These are phyloP conservation scores for Lenzites betulinus DNA, from an alignment of 768 basidiomycete species.

Conservation along the genomic window DNA sequence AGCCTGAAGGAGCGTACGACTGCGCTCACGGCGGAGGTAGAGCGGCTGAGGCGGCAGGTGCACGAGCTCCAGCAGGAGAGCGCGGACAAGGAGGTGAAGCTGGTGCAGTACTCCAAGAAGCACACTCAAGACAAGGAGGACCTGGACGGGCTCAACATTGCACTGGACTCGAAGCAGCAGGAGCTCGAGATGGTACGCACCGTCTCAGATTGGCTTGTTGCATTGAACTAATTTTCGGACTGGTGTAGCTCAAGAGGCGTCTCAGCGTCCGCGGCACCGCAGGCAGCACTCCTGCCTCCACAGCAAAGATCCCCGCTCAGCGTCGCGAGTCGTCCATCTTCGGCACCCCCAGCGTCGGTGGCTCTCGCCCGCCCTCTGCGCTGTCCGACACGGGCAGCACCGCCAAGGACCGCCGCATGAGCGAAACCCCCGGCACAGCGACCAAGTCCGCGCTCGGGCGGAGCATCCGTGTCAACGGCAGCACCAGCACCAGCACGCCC, in stretches of 20 bases:
- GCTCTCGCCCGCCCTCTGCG: constrained; percentile 53
- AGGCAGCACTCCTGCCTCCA: constrained; percentile 55
- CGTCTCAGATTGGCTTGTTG: background rate
- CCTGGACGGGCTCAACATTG: constrained; percentile 82
- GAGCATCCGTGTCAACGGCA: constrained; percentile 50
- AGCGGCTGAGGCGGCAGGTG: constrained; percentile 59
- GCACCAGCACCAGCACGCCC: constrained; percentile 22
- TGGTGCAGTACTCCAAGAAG: constrained; percentile 71
- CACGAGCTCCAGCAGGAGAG: constrained; percentile 78
- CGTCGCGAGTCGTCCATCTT: constrained; percentile 63
- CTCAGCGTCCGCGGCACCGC: constrained; percentile 57
- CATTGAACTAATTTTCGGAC: background rate
- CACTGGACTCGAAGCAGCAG: constrained; percentile 92
- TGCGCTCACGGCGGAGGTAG: constrained; percentile 55
- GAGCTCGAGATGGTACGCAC: constrained; percentile 80
- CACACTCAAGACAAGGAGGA: constrained; percentile 74
- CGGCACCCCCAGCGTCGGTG: constrained; percentile 48
- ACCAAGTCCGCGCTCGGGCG: constrained; percentile 46
- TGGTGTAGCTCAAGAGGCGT: constrained; percentile 52
- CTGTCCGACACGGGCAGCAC: constrained; percentile 51
- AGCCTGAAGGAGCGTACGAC: constrained; percentile 51
- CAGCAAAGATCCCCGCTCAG: constrained; percentile 30
- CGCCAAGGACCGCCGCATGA: constrained; percentile 39
- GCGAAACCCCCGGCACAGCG: constrained; percentile 38
- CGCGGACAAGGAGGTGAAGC: constrained; percentile 81